Base-by-base conservation (phyloP, 306 rosid genomes). In the Trichosanthes cucumerina region DNA sequence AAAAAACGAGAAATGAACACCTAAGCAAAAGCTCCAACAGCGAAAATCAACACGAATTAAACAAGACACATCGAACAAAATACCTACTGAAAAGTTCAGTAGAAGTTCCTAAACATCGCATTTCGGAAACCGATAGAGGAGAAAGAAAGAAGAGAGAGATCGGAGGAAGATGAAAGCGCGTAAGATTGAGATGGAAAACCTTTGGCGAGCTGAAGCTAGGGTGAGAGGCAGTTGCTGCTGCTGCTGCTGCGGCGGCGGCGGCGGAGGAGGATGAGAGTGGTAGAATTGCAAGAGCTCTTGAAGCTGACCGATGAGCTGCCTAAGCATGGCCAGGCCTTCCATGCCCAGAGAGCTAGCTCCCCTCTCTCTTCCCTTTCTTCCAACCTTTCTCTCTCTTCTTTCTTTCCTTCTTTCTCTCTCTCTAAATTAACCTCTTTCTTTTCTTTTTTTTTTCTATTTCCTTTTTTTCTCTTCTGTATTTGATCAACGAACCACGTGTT, bases 281-380 rank as follows among this genome's bases (percentile, higher is more conserved):
- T 80, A 81, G 80, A 84, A 77, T 80, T 90, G 88, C 24, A 87
- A 78, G 80, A 87, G 83, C 54, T 90, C 87, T 80, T 88, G 92
- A 88, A 90, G 91, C 86, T 91, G 93, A 91, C 86, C 90, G 90
- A 93, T 90, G 59, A 90, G 86, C 81, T 93, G 93, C 90, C 90
- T 87, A 85, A 89, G 89, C 93, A 87, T 91, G 86, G 89, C 90
- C 87, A 85, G 78, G 83, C 85, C 96, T 90, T 90, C 98, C 97
- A 87, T 86, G 84, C 87, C 89, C 84, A 64, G 74, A 23, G 36
- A 41, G 76, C 76, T 70, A 56, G 19, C 44, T 26, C 23, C 59
- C 41, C 19, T 41, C 83, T 60, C 53, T 15, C 49, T 47, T 41
- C 81, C 9, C 46, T 26, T 9, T 18, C 69, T 60, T 62, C 34